Evolutionary conservation across 805 yeast genomes (phyloP).

Genomic region (Kuraishia ogatae): DNA sequence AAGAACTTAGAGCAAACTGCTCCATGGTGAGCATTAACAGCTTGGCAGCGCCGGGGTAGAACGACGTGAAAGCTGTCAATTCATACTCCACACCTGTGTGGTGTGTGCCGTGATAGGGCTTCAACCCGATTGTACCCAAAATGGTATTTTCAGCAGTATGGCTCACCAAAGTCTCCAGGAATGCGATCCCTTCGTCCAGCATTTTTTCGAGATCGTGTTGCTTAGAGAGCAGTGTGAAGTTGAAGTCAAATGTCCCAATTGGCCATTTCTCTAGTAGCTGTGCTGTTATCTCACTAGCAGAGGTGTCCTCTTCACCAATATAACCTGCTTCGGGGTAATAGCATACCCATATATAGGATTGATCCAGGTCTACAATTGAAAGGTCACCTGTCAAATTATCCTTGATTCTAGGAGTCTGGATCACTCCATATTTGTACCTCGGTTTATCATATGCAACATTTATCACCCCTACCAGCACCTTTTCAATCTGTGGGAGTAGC

Average conservation of each 20-base stretch:
- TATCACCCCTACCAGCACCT: constrained; percentile 22
- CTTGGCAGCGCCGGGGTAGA: constrained; percentile 29
- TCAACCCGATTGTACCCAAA: constrained; percentile 27
- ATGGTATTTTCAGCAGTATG: constrained; percentile 6
- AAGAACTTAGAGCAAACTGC: neutral
- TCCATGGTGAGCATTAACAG: neutral
- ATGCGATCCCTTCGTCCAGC: neutral
- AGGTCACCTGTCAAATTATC: constrained; percentile 17
- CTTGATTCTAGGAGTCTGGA: constrained; percentile 33
- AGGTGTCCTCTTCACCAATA: constrained; percentile 3
- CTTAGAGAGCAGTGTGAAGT: constrained; percentile 5
- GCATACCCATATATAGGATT: constrained; percentile 13
- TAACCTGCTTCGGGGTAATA: neutral
- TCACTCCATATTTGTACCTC: constrained; percentile 31
- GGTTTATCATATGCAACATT: constrained; percentile 45
- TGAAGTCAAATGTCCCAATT: constrained; percentile 11
- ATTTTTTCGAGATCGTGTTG: neutral
- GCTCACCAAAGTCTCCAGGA: neutral
- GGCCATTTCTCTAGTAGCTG: constrained; percentile 11
- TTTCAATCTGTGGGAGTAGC: constrained; percentile 8
- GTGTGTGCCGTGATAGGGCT: constrained; percentile 11
- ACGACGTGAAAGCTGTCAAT: constrained; percentile 45
- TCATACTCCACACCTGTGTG: constrained; percentile 20
- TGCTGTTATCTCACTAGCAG: constrained; percentile 10
- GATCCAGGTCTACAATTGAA: constrained; percentile 12